Evolutionary conservation across 345 rosid genomes (phyloP).

Genomic region (Eutrema yunnanense): DNA sequence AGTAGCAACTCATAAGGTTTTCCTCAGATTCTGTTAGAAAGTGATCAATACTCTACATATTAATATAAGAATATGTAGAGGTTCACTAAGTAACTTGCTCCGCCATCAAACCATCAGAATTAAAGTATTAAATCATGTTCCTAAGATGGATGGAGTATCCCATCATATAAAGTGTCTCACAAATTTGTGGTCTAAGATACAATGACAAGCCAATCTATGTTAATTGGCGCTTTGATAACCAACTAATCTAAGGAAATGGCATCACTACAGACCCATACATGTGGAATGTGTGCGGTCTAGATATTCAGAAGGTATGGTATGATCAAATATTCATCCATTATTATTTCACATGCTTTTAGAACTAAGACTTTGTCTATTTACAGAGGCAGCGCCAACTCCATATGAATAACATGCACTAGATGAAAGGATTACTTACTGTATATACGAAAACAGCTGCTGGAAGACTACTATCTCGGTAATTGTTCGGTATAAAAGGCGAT

Average conservation of each 20-base stretch:
- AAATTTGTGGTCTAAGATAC: background rate
- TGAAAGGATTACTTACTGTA: conserved; percentile 51
- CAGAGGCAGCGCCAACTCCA: background rate
- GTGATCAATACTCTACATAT: background rate
- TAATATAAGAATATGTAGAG: background rate
- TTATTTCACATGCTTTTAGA: conserved; percentile 2
- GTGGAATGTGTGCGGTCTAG: background rate
- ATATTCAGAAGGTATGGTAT: background rate
- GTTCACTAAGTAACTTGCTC: background rate
- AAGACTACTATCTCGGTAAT: conserved; percentile 95
- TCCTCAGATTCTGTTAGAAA: background rate
- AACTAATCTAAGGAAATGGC: background rate
- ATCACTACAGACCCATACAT: conserved; percentile 9
- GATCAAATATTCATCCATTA: background rate
- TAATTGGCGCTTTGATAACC: background rate
- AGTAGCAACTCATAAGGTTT: background rate
- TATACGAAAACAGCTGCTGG: conserved; percentile 94
- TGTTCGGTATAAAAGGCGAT: conserved; percentile 95
- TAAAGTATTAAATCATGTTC: background rate
- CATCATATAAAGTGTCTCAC: background rate
- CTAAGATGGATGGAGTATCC: background rate
- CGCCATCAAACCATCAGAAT: background rate
- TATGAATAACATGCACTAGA: conserved; percentile 4
- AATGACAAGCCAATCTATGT: background rate
- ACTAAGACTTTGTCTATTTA: background rate